Conservation (phyloP, 805 yeast species). For the Tetrapisispora namnaoensis region DNA sequence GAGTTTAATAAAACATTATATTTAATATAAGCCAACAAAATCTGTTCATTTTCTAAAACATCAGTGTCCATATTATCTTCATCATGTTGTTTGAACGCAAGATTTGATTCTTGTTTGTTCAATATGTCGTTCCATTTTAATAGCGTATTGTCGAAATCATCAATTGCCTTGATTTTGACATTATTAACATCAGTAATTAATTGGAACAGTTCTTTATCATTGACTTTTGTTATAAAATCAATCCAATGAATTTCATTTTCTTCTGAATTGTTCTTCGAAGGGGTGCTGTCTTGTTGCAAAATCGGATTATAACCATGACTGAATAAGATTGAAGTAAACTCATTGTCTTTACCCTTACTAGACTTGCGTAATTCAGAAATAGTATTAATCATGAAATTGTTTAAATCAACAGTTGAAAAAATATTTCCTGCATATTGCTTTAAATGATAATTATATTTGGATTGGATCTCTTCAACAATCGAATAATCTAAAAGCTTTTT, state of each 20-base stretch:
- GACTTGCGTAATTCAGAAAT: slow-evolving; percentile 9
- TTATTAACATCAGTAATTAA: slow-evolving; percentile 36
- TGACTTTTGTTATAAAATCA: slow-evolving; percentile 50
- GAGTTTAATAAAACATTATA: slow-evolving; percentile 58
- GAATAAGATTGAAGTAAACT: slow-evolving; percentile 33
- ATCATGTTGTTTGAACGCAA: slow-evolving; percentile 34
- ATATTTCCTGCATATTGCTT: slow-evolving; percentile 21
- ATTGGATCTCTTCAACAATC: slow-evolving; percentile 14
- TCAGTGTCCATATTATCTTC: slow-evolving; percentile 39
- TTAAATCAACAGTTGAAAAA: slow-evolving; percentile 17
- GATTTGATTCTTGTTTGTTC: slow-evolving; percentile 40
- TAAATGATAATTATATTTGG: slow-evolving; percentile 23
- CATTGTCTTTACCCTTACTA: slow-evolving; percentile 16
- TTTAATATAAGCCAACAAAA: slow-evolving; percentile 64
- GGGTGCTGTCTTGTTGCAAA: slow-evolving; percentile 9
- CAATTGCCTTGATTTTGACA: slow-evolving; percentile 31
- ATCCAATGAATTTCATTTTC: slow-evolving; percentile 47
- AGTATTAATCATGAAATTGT: slow-evolving; percentile 11
- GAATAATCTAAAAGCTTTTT: slow-evolving; percentile 10
- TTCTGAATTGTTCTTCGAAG: slow-evolving; percentile 14
- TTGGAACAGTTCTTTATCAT: slow-evolving; percentile 65
- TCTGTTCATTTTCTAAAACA: slow-evolving; percentile 50
- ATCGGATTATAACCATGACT: slow-evolving; percentile 15
- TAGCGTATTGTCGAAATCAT: slow-evolving; percentile 47
- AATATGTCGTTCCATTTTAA: slow-evolving; percentile 63